Base-by-base conservation (phyloP, 2,329 filamentous ascomycete genomes). In the Cercospora beticola region DNA sequence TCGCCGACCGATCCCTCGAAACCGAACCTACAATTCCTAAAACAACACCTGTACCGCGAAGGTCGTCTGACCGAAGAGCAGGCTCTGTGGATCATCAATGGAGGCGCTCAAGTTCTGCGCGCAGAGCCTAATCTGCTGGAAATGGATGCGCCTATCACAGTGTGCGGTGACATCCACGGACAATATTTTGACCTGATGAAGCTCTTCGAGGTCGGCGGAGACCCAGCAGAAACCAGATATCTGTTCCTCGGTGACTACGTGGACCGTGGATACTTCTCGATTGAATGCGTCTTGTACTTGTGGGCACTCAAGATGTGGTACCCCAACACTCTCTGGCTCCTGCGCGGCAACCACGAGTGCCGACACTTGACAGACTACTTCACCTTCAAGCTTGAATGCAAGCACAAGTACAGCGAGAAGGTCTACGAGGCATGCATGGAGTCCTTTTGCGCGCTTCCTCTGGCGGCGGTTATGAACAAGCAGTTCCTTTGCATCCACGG, bases 131-230 rank as follows among this genome's bases (percentile, higher is more conserved):
- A 98, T 81, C 85, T 99, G 73, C 86, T 99, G 74, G 95, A 99
- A 85, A 99, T 99, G 95, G 95, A 99, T 81, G 95, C 95, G 49
- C 95, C 95, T 70, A 99, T 99, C 79, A 99, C 95, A 9, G 95
- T 99, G 62, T 99, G 95, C 78, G 95, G 95, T 79, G 95, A 99
- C 78, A 94, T 99, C 65, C 95, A 99, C 82, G 95, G 95, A 74
- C 95, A 99, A 83, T 99, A 98, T 84, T 99, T 97, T 81, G 95
- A 99, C 81, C 83, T 99, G 79, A 99, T 99, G 95, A 99, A 99
- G 86, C 87, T 99, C 36, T 99, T 99, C 78, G 95, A 99, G 82
- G 95, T 99, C 62, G 95, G 95, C 74, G 95, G 95, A 72, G 95
- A 99, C 81, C 95, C 95, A 49, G 89, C 94, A 64, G 95, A 99